phyloP scores from a whole-genome alignment of 1,284 basidiomycete genomes.

The Sporisorium iseilematis-ciliati region DNA sequence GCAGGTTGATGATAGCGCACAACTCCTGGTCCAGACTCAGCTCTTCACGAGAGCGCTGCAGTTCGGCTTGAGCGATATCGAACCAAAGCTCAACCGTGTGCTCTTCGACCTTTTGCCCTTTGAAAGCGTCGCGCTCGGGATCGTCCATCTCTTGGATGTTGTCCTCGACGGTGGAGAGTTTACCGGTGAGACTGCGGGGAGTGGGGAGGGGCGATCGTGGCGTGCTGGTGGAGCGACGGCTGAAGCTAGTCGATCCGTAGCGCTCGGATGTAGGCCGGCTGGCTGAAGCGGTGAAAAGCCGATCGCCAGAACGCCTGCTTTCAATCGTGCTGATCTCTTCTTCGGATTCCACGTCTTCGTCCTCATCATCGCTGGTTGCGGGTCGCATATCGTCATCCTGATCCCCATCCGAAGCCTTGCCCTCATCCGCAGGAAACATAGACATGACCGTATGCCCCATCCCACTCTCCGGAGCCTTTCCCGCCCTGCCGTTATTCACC shows the following conservation, averaged over 20 bases:
- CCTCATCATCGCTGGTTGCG: conserved; percentile 8
- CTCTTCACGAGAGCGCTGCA: conserved; percentile 30
- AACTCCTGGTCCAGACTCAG: conserved; percentile 44
- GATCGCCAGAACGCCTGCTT: conserved; percentile 2
- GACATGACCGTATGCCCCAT: conserved; percentile 25
- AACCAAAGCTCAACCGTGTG: conserved; percentile 48
- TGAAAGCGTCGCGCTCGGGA: conserved; percentile 29
- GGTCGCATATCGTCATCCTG: conserved; percentile 2
- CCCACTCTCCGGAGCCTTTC: conserved; percentile 3
- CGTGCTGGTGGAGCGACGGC: conserved; percentile 5
- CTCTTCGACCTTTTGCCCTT: conserved; percentile 35
- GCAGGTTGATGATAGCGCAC: conserved; percentile 43
- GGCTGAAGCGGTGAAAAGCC: neutral
- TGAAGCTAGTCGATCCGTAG: conserved; percentile 33
- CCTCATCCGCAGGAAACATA: conserved; percentile 30
- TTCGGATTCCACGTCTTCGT: conserved; percentile 21
- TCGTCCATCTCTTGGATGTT: conserved; percentile 48
- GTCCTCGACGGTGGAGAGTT: conserved; percentile 37
- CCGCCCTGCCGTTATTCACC: conserved; percentile 10
- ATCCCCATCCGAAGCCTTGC: neutral
- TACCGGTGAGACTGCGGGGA: conserved; percentile 32
- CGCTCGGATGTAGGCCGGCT: conserved; percentile 14
- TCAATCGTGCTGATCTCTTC: conserved; percentile 30
- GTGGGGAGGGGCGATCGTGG: conserved; percentile 4
- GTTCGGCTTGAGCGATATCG: conserved; percentile 41